A percentile compares a stretch with the other conserved stretches of the same genome.
phyloP scores from a whole-genome alignment of 805 yeast genomes.

The Pichia ethanolica region DNA sequence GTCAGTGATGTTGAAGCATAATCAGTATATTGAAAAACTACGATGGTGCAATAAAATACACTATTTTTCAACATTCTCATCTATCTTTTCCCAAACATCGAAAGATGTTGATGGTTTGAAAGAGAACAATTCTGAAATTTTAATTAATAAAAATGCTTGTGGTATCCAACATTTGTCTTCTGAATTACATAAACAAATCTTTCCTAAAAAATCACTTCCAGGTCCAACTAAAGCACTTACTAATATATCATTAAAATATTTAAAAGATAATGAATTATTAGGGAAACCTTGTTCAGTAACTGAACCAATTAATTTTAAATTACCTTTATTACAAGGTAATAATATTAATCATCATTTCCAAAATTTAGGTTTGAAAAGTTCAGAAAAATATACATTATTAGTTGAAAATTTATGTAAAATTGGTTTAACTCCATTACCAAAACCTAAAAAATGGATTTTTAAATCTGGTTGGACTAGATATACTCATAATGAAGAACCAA shows the following conservation, averaged over 20 bases:
- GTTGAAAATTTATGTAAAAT: conserved; percentile 36
- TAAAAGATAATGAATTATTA: conserved; percentile 55
- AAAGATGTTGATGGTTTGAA: neutral
- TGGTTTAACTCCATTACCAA: conserved; percentile 28
- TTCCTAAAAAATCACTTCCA: conserved; percentile 37
- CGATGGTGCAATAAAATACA: no score
- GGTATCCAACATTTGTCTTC: conserved; percentile 62
- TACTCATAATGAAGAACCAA: conserved; percentile 44
- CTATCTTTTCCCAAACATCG: no score
- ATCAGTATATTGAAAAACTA: no score
- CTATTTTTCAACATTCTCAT: no score
- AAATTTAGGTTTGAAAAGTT: conserved; percentile 50
- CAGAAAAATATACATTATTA: conserved; percentile 53
- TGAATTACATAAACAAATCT: conserved; percentile 43
- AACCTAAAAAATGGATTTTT: conserved; percentile 48
- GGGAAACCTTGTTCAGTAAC: conserved; percentile 64
- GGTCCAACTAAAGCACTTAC: conserved; percentile 37
- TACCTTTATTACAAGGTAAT: conserved; percentile 71
- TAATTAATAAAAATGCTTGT: conserved; percentile 4
- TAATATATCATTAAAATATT: conserved; percentile 41
- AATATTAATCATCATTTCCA: conserved; percentile 81
- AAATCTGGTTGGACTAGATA: conserved; percentile 81
- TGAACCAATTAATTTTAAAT: conserved; percentile 48
- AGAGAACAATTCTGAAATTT: no score
- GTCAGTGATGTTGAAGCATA: no score